Percentiles rank a stretch among this genome's conserved stretches.
phyloP scores from a whole-genome alignment of 2,329 filamentous ascomycete species.

The Curvularia spicifera region DNA sequence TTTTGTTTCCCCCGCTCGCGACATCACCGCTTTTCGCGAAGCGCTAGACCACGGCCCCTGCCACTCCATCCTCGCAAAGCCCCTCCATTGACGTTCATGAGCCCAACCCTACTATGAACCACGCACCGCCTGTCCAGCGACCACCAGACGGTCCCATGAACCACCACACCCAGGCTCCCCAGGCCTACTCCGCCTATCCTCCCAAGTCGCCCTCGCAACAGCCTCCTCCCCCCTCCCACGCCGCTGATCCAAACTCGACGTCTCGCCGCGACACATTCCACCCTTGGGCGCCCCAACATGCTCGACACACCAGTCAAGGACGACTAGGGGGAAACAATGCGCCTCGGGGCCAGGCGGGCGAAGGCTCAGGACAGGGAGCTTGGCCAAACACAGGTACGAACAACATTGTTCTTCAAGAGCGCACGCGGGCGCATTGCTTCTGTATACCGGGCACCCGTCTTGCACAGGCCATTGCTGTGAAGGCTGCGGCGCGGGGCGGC shows the following conservation, averaged over 20 bases:
- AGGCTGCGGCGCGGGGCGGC: slow-evolving; percentile 22
- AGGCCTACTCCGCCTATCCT: slow-evolving; percentile 45
- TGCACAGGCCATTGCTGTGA: neutral
- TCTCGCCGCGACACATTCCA: slow-evolving; percentile 57
- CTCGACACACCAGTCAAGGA: slow-evolving; percentile 52
- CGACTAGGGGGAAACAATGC: slow-evolving; percentile 39
- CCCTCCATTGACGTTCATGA: slow-evolving; percentile 19
- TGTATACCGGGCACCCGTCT: neutral
- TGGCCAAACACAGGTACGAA: slow-evolving; percentile 51
- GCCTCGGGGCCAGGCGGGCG: slow-evolving; percentile 32
- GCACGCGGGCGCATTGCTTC: neutral
- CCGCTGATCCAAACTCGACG: slow-evolving; percentile 55
- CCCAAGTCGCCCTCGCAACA: slow-evolving; percentile 39
- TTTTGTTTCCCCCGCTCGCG: neutral
- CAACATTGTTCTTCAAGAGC: slow-evolving; percentile 9
- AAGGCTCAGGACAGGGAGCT: slow-evolving; percentile 43
- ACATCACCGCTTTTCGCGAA: neutral
- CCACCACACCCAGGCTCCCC: slow-evolving; percentile 50
- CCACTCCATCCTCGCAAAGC: neutral
- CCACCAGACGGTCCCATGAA: slow-evolving; percentile 53
- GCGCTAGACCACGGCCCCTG: neutral
- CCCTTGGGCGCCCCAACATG: slow-evolving; percentile 45
- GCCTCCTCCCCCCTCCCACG: slow-evolving; percentile 53
- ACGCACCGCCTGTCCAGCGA: slow-evolving; percentile 49
- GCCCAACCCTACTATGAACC: slow-evolving; percentile 43